phyloP scores from a whole-genome alignment of 2,329 filamentous ascomycete genomes.

The Talaromyces atroroseus region DNA sequence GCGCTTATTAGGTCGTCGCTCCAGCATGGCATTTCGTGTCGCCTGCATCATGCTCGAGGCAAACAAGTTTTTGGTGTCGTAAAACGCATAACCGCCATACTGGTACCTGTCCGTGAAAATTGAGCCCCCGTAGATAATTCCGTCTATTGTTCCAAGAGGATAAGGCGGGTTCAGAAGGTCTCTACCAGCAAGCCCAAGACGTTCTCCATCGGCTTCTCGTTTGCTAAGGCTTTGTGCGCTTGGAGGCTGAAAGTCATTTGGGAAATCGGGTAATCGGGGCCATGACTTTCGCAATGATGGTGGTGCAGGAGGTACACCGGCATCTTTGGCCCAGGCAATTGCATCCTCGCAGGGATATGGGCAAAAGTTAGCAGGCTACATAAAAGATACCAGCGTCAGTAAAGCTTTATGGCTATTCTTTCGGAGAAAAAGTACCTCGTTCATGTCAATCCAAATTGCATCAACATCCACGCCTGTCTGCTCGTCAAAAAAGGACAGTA shows the following conservation, averaged over 20 bases:
- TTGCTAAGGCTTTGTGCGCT: slow-evolving; percentile 4
- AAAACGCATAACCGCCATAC: slow-evolving; percentile 58
- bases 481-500: slow-evolving; percentile 58
- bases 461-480: slow-evolving; percentile 67
- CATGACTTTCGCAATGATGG: slow-evolving; percentile 60
- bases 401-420: background rate
- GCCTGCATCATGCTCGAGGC: slow-evolving; percentile 58
- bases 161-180: slow-evolving; percentile 63
- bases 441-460: slow-evolving; percentile 72
- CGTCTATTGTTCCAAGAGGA: slow-evolving; percentile 58
- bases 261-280: slow-evolving; percentile 63
- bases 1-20: slow-evolving; percentile 57
- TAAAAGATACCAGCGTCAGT: background rate
- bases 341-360: slow-evolving; percentile 53
- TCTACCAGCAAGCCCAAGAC: slow-evolving; percentile 56
- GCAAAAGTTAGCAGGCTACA: slow-evolving; percentile 43
- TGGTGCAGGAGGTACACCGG: slow-evolving; percentile 51
- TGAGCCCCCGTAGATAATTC: slow-evolving; percentile 49
- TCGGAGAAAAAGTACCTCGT: slow-evolving; percentile 37
- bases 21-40: slow-evolving; percentile 60
- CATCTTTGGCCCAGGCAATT: slow-evolving; percentile 44
- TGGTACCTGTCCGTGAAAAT: slow-evolving; percentile 62
- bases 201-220: slow-evolving; percentile 13
- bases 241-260: slow-evolving; percentile 59
- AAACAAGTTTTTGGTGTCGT: slow-evolving; percentile 71